phyloP scores from a whole-genome alignment of 208 protist species.

The Endotrypanum monterogeii region DNA sequence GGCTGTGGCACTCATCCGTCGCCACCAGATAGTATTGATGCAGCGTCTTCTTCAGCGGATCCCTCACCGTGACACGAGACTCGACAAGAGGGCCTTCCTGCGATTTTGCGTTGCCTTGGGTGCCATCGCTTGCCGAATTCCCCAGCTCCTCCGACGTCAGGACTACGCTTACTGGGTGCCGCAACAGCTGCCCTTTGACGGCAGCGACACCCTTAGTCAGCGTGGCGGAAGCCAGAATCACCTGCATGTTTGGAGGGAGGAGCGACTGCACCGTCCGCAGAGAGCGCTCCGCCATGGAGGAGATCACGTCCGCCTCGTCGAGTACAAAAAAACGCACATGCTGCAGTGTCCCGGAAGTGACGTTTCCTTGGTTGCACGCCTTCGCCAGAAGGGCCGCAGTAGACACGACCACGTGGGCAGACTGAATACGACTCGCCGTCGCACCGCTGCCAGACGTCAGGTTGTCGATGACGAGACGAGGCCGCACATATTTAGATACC shows the following conservation, averaged over 20 bases:
- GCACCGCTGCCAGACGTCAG: conserved; percentile 58
- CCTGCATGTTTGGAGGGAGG: conserved; percentile 90
- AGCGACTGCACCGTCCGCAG: conserved; percentile 83
- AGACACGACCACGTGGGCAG: conserved; percentile 84
- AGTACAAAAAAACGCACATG: conserved; percentile 89
- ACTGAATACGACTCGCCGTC: conserved; percentile 57
- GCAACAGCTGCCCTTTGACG: conserved; percentile 93
- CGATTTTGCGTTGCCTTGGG: conserved; percentile 39
- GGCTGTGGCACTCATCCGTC: conserved; percentile 91
- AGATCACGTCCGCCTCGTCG: conserved; percentile 96
- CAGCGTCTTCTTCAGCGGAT: conserved; percentile 56
- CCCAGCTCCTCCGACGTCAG: conserved; percentile 76
- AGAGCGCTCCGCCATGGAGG: conserved; percentile 94
- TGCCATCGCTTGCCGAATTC: conserved; percentile 44
- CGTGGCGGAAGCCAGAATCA: conserved; percentile 95
- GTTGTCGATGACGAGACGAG: conserved; percentile 84
- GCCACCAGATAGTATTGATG: conserved; percentile 90
- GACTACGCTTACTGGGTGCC: conserved; percentile 92
- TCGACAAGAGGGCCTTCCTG: conserved; percentile 64
- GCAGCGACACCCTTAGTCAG: conserved; percentile 92
- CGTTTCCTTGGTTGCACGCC: conserved; percentile 44
- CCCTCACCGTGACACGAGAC: conserved; percentile 59
- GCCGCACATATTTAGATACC: conserved; percentile 81
- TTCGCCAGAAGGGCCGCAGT: conserved; percentile 88
- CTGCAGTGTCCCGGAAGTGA: conserved; percentile 61